These are phyloP conservation scores for Curvularia lunata DNA, from an alignment of 2,329 filamentous ascomycete species.

Conservation along the genomic window DNA sequence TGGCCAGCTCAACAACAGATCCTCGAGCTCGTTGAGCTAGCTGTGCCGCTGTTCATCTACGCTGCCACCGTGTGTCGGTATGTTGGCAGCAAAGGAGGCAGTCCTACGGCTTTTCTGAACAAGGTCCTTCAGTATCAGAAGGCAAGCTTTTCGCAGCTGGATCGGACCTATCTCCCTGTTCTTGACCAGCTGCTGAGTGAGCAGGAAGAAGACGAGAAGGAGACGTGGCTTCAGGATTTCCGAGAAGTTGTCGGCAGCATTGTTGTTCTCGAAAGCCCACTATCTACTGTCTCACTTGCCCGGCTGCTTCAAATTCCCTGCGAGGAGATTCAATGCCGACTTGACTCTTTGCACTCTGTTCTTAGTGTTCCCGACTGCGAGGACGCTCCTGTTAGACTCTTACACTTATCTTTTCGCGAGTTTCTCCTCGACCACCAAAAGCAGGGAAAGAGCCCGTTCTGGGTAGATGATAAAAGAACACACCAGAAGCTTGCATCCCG, in stretches of 20 bases:
- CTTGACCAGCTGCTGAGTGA: constrained; percentile 31
- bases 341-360: constrained; percentile 40
- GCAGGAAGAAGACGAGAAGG: constrained; percentile 37
- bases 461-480: constrained; percentile 44
- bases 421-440: constrained; percentile 31
- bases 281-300: constrained; percentile 22
- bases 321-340: constrained; percentile 25
- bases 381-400: constrained; percentile 41
- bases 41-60: constrained; percentile 45
- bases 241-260: constrained; percentile 26
- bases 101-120: constrained; percentile 19
- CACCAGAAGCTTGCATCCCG: constrained; percentile 40
- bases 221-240: constrained; percentile 19
- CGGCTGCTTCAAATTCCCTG: constrained; percentile 22
- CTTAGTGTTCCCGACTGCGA: constrained; percentile 32
- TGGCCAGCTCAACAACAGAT: constrained; percentile 22
- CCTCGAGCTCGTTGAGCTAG: constrained; percentile 33
- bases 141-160: constrained; percentile 24
- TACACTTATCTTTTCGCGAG: constrained; percentile 38
- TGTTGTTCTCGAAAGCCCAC: constrained; percentile 27
- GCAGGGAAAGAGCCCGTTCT: constrained; percentile 36
- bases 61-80: constrained; percentile 38
- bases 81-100: constrained; percentile 21
- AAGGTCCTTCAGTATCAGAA: constrained; percentile 25
- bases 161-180: constrained; percentile 26